Evolutionary conservation across 176 grass and related monocot species (phyloP).

Genomic region (Carex cristatella): DNA sequence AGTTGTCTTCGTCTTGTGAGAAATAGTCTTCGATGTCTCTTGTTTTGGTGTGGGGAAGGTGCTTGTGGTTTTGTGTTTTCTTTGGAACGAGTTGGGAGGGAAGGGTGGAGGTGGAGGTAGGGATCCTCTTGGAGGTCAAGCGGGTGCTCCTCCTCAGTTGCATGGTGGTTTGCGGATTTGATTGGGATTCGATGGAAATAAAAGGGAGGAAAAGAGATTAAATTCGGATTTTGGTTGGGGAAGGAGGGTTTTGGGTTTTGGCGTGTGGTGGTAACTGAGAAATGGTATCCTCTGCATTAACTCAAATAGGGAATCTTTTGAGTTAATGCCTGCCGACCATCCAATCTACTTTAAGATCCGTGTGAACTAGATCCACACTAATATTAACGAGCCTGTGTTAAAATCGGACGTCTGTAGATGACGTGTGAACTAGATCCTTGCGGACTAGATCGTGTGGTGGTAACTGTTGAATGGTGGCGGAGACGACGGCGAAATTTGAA

Average conservation of each 20-base stretch:
- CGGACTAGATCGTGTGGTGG: no score
- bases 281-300: no score
- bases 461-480: neutral
- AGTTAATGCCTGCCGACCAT: no score
- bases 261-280: neutral
- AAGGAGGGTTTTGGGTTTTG: slow-evolving; percentile 14
- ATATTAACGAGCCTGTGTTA: no score
- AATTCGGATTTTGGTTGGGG: slow-evolving; percentile 1
- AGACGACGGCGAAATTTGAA: slow-evolving; percentile 4
- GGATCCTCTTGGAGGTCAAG: neutral
- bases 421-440: no score
- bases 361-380: no score
- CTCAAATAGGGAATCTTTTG: no score
- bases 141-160: slow-evolving; percentile 30
- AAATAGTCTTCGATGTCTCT: slow-evolving; percentile 5
- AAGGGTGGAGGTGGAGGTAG: neutral
- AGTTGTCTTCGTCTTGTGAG: slow-evolving; percentile 11
- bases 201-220: neutral
- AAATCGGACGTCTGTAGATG: no score
- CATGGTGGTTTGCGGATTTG: neutral
- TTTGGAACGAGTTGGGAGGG: neutral
- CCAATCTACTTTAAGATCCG: no score
- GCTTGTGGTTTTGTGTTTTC: neutral
- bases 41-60: slow-evolving; percentile 44
- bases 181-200: slow-evolving; percentile 25